Base-by-base conservation (phyloP, 805 yeast species). In the Wickerhamomyces rabaulensis region DNA sequence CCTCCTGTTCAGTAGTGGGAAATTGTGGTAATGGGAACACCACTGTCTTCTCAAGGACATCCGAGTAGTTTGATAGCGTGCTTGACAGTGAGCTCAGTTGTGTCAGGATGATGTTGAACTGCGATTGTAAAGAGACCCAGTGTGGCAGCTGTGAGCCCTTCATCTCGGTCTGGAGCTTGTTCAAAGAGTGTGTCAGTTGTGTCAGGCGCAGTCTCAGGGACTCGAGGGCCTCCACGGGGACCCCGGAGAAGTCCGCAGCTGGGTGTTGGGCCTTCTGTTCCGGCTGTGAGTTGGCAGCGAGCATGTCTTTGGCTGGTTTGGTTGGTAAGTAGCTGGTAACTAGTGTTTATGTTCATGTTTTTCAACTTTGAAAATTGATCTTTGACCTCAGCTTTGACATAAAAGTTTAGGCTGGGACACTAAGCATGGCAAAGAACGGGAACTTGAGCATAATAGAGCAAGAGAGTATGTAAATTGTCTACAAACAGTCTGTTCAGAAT, bases 1-100 rank as follows among this genome's bases (percentile, higher is more conserved):
- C 87, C 57, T 87, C 91, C 52, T 87, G 91, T 39, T 87, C 85
- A 1, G 88, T 78, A 0, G 95, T 79, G 9, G 97, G 97, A 61
- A 92, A 94, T 19, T 76, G 75, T 0, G 91, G 84, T 45, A 87
- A 69, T 1, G 99, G 99, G 58, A 79, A 92, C 1, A 82, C 91
- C 43, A 87, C 89, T 0, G 95, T 82, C 6, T 78, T 66, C 40
- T 75, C 74, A 22, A 94, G 68, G 0, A 76, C 64, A 3, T 76
- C 83, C 7, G 78, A 74, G 56, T 84, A 80, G 45, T 75, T 73
- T 37, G 82, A 79, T 21, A 94, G 61, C 2, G 88, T 82, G 6
- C 77, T 66, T 0, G 95, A 79, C n/a, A 92, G 75, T 2, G 96
- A 82, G 39, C 79, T 78, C 40, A 92, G 68, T 62, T 94, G 98